phyloP scores from a whole-genome alignment of 345 rosid species.

The Hypericum perforatum region DNA sequence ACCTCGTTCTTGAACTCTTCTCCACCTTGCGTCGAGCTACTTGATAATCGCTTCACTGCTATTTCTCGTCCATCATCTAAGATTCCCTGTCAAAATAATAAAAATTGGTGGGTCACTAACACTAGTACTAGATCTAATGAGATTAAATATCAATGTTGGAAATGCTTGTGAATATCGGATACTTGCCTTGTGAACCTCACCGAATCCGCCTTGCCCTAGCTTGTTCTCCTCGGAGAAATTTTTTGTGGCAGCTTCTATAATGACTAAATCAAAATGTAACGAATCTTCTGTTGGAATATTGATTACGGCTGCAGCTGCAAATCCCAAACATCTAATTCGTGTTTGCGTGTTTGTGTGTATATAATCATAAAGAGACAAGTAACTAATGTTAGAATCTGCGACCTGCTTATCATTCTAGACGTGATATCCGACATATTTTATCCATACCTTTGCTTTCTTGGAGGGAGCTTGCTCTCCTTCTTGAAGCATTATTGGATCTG shows the following conservation, averaged over 20 bases:
- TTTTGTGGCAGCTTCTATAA: constrained; percentile 35
- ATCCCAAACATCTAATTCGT: too few relatives aligned
- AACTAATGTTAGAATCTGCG: too few relatives aligned
- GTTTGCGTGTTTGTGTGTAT: too few relatives aligned
- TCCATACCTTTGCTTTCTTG: too few relatives aligned
- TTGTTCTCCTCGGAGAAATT: constrained; percentile 40
- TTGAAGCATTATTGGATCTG: too few relatives aligned
- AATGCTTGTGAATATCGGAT: background rate
- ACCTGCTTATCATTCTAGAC: too few relatives aligned
- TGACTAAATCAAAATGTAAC: constrained; percentile 30
- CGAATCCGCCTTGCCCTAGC: constrained; percentile 67
- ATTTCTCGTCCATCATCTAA: constrained; percentile 25
- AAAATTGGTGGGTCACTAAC: too few relatives aligned
- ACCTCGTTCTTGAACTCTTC: too few relatives aligned
- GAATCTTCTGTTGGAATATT: constrained; percentile 30
- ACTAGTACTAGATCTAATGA: background rate
- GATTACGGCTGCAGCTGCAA: constrained; percentile 27
- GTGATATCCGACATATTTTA: too few relatives aligned
- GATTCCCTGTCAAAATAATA: too few relatives aligned
- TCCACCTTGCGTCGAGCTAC: constrained; percentile 30
- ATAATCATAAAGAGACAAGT: too few relatives aligned
- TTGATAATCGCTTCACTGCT: constrained; percentile 42
- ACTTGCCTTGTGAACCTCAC: constrained; percentile 53
- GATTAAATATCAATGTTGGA: background rate
- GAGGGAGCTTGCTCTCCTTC: too few relatives aligned